Evolutionary conservation across 768 basidiomycete species (phyloP), one percentile per base, ranked within the genome.

Genomic region (Tulasnella sp.): DNA sequence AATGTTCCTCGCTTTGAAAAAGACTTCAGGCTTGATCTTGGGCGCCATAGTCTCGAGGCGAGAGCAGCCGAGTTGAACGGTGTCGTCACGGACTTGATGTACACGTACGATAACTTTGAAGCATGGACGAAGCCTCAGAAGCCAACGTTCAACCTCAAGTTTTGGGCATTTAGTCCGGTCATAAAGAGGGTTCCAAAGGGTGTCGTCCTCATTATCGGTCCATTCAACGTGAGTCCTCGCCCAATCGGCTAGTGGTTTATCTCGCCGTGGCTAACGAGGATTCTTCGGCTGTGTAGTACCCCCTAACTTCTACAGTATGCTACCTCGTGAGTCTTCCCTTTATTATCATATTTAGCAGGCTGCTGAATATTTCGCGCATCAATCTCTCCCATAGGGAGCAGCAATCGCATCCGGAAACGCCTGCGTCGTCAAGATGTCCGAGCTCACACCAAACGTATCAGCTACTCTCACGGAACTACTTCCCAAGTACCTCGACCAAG

Each of bases 391-490:
- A 17, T 54, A 81, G 80, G 76, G 81, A 67, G 90, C 90, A 8
- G 94, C 94, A 0, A 87, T 96, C 49, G 90, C 93, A 0, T 91
- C 93, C 1, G 94, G 94, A 6, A 90, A 90, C 79, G 85, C 91
- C 0, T 88, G 87, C 3, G 82, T 91, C 7, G 68, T 94, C 72
- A 96, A 96, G 81, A 92, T 92, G 0, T 91, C 94, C 0, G 94
- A 96, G 80, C 83, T 88, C 2, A 84, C 88, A 0, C 88, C 90
- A 0, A 86, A 87, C 1, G 83, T 85, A 5, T 88, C 87, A 54
- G 79, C 86, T 12, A 85, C 94, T 14, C 80, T 93, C 19, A 86
- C 89, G 0, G 90, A 93, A 79, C 86, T 94, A 8, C 49, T 93
- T 6, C 89, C 89, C 2, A 89, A 91, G 80, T 96, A 96, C 79